phyloP scores from a whole-genome alignment of 2,329 filamentous ascomycete species.

The Gaeumannomyces sp. region DNA sequence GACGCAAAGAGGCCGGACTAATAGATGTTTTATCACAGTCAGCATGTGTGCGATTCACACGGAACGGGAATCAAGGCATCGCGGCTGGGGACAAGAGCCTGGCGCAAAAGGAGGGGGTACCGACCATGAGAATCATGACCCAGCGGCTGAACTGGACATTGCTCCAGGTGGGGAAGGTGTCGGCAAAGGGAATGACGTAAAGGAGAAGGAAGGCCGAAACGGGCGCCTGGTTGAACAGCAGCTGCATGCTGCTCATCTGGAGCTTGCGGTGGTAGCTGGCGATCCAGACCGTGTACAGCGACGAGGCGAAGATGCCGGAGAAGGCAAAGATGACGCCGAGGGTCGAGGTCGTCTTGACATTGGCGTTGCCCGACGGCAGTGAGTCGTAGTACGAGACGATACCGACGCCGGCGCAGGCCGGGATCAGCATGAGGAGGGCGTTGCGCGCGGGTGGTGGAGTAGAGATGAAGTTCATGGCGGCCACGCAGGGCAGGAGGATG shows the following conservation, averaged over 20 bases:
- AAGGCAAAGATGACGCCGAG: conserved; percentile 61
- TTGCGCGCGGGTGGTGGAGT: conserved; percentile 45
- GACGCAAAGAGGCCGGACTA: conserved; percentile 58
- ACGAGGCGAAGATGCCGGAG: conserved; percentile 56
- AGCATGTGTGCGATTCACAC: conserved; percentile 14
- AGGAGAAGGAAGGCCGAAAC: conserved; percentile 56
- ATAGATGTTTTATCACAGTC: conserved; percentile 14
- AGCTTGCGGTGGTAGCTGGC: conserved; percentile 59
- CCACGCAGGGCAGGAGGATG: conserved; percentile 59
- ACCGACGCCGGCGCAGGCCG: conserved; percentile 58
- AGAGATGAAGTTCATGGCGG: conserved; percentile 59
- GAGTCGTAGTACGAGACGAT: conserved; percentile 65
- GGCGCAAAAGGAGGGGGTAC: not conserved
- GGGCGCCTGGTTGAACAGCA: conserved; percentile 63
- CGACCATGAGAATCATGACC: conserved; percentile 52
- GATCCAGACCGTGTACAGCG: conserved; percentile 65
- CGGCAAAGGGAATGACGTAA: conserved; percentile 60
- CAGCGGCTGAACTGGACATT: conserved; percentile 45
- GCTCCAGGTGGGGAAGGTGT: conserved; percentile 53
- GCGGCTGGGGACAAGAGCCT: not conserved
- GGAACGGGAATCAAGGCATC: not conserved
- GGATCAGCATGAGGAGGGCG: conserved; percentile 50
- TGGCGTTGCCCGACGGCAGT: conserved; percentile 38
- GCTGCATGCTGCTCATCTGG: conserved; percentile 61
- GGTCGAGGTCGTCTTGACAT: conserved; percentile 47